A percentile compares a stretch with the other conserved stretches of the same genome.
phyloP scores from a whole-genome alignment of 2,329 filamentous ascomycete genomes.

The Ophiostoma australiae region DNA sequence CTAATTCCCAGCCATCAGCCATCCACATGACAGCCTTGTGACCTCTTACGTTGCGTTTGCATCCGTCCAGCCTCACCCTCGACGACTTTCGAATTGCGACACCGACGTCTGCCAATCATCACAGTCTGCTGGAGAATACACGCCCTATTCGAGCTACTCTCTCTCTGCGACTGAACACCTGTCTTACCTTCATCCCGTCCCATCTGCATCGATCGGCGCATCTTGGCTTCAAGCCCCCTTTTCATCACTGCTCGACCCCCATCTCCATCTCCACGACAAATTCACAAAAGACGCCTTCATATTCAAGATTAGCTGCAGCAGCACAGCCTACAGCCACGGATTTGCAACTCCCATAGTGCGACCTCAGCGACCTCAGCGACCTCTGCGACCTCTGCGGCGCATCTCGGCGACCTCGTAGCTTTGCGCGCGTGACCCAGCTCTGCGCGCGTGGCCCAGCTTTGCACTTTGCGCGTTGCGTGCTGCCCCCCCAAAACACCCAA shows the following conservation, averaged over 20 bases:
- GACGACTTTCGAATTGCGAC: not conserved
- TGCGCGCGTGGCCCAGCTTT: not conserved
- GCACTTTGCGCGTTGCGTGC: not conserved
- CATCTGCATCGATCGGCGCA: conserved; percentile 6
- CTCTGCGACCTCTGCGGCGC: not conserved
- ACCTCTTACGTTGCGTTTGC: not conserved
- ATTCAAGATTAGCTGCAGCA: not conserved
- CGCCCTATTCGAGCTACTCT: not conserved
- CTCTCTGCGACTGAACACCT: not conserved
- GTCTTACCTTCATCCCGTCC: not conserved
- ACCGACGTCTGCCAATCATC: not conserved
- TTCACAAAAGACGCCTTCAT: not conserved
- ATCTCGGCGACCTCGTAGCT: not conserved
- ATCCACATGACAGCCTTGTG: not conserved
- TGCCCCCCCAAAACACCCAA: not conserved
- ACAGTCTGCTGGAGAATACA: not conserved
- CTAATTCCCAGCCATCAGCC: conserved; percentile 4
- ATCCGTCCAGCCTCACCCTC: not conserved
- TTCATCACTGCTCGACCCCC: not conserved
- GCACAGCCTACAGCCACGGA: too few species aligned
- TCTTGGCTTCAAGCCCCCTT: conserved; percentile 7
- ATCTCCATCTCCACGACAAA: not conserved
- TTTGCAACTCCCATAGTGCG: not conserved
- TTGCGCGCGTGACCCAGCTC: not conserved
- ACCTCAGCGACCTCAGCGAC: not conserved